A percentile compares a stretch with the other conserved stretches of the same genome.
These are phyloP conservation scores for Solanum etuberosum DNA, from an alignment of 257 asterid species.

Conservation along the genomic window DNA sequence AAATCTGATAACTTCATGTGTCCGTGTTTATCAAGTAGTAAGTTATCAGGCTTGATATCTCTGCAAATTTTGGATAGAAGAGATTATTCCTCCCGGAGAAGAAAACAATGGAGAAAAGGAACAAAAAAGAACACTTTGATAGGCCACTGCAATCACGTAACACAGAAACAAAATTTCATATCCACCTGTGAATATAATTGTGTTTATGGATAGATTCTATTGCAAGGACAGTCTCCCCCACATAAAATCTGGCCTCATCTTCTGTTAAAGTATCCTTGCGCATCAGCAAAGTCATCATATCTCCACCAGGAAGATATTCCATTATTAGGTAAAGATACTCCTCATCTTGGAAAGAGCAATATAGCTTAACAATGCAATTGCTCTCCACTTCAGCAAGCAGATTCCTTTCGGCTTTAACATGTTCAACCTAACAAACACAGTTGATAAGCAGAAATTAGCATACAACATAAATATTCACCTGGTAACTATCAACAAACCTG, in stretches of 20 bases:
- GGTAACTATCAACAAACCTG: neutral
- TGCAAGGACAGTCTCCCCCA: conserved; percentile 94
- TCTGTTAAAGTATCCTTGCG: conserved; percentile 87
- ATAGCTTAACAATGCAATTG: conserved; percentile 90
- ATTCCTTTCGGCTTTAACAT: conserved; percentile 90
- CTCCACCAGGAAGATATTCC: conserved; percentile 99
- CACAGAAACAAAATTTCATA: conserved; percentile 4
- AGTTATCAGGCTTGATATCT: conserved; percentile 96
- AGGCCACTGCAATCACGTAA: neutral
- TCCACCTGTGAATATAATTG: conserved; percentile 87
- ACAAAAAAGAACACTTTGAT: neutral
- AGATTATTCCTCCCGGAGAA: neutral
- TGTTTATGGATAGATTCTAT: conserved; percentile 93
- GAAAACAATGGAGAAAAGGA: neutral
- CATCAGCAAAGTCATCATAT: conserved; percentile 97
- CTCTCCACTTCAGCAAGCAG: conserved; percentile 94
- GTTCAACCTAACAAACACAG: conserved; percentile 55
- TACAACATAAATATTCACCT: conserved; percentile 2
- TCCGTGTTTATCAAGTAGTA: conserved; percentile 88
- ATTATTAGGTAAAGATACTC: conserved; percentile 86
- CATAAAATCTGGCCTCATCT: conserved; percentile 84
- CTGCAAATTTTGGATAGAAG: conserved; percentile 32
- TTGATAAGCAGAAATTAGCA: conserved; percentile 4
- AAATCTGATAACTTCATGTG: conserved; percentile 96
- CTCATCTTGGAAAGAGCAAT: conserved; percentile 96